Percentiles rank a stretch among this genome's conserved stretches.
phyloP scores from a whole-genome alignment of 31 red algal species.

The Bonnemaisonia californica region DNA sequence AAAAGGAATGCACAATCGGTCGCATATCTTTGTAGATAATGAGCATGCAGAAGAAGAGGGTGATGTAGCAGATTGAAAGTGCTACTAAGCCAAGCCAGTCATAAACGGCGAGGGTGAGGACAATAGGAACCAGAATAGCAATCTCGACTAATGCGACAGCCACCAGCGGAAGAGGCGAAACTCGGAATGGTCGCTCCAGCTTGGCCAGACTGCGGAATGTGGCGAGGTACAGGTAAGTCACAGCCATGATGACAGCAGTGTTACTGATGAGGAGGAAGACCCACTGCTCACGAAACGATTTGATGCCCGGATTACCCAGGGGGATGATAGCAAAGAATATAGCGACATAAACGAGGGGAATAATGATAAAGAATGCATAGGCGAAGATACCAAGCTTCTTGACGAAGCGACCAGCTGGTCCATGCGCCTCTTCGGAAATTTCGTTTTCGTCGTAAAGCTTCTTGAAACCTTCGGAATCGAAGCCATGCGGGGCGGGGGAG shows the following conservation, averaged over 20 bases:
- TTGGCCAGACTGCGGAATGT: slow-evolving; percentile 52
- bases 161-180: slow-evolving; percentile 38
- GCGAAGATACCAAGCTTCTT: slow-evolving; percentile 55
- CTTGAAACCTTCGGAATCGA: background rate
- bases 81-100: slow-evolving; percentile 66
- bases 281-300: slow-evolving; percentile 54
- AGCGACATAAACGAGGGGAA: slow-evolving; percentile 67
- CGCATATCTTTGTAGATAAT: slow-evolving; percentile 37
- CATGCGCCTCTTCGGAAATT: slow-evolving; percentile 58
- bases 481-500: background rate
- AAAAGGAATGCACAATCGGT: slow-evolving; percentile 60
- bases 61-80: slow-evolving; percentile 56
- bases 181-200: slow-evolving; percentile 63
- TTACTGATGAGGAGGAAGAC: slow-evolving; percentile 82
- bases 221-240: slow-evolving; percentile 77
- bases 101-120: slow-evolving; percentile 43
- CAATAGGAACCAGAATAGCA: slow-evolving; percentile 49
- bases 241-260: slow-evolving; percentile 47
- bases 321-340: slow-evolving; percentile 78
- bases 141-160: slow-evolving; percentile 62
- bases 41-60: slow-evolving; percentile 52
- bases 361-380: slow-evolving; percentile 54
- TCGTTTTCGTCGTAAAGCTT: slow-evolving; percentile 26
- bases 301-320: slow-evolving; percentile 47
- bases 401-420: slow-evolving; percentile 48